Evolutionary conservation across 202 grass and related monocot species (phyloP).

Genomic region (Panicum hallii): DNA sequence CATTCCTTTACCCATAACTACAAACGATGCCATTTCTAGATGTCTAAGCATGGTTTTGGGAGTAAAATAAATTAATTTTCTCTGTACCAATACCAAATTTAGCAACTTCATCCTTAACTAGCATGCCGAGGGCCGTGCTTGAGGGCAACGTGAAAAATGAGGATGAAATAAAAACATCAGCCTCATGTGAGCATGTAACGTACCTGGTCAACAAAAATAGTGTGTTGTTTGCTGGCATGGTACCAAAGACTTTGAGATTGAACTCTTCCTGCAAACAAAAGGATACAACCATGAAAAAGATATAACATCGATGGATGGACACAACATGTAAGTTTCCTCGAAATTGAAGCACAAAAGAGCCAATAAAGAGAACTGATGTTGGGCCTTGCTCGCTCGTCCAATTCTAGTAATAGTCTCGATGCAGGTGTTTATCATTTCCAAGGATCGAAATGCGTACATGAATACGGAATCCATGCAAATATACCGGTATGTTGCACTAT

Average conservation of each 20-base stretch:
- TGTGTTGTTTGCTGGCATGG: not conserved
- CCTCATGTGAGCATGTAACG: not conserved
- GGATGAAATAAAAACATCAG: not conserved
- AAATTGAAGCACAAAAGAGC: not conserved
- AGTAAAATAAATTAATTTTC: too few relatives aligned
- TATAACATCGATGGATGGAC: not conserved
- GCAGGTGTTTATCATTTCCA: not conserved
- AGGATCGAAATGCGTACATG: not conserved
- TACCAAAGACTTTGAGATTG: constrained; percentile 15
- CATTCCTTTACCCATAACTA: not conserved
- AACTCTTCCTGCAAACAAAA: constrained; percentile 34
- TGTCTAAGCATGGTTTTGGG: not conserved
- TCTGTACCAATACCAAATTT: not conserved
- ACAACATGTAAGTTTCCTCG: not conserved
- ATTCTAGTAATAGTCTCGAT: not conserved
- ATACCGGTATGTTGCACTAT: not conserved
- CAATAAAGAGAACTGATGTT: not conserved
- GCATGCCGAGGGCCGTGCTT: not conserved
- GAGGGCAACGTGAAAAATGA: not conserved
- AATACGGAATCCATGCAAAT: not conserved
- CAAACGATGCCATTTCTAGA: not conserved
- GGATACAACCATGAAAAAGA: not conserved
- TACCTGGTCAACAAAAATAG: constrained; percentile 35
- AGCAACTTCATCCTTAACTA: not conserved
- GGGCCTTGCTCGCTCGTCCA: not conserved